Evolutionary conservation across 2,329 filamentous ascomycete species (phyloP), one percentile per base, ranked within the genome.

Genomic region (Akanthomyces uredinophilus): DNA sequence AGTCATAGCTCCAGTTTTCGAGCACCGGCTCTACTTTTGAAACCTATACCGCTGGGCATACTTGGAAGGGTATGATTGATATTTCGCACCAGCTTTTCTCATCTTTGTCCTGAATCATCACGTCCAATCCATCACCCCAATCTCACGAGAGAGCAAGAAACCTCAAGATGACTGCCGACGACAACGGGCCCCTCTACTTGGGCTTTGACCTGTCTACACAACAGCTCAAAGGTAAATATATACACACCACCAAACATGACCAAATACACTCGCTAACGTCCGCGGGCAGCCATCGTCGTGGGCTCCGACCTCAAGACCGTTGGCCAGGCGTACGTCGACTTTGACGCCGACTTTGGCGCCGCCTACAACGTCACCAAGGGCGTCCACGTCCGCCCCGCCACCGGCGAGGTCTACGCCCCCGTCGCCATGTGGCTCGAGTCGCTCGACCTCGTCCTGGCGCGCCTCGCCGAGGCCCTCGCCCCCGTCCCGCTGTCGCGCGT

Each of bases 161-260:
- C 18, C 11, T 20, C 44, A 46, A 16, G 37, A 64, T 64, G 62
- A 32, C 44, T 10, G 44, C 43, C 37, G 18, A 32, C 46, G 47
- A 53, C 47, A 65, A 69, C 65, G 81, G 78, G 37, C 87, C 90
- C 20, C 79, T 96, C 64, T 96, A 96, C 73, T 82, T 96, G 71
- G 95, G 95, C 64, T 93, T 98, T 74, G 95, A 99, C 78, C 87
- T 98, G 64, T 97, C 93, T 49, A 98, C 95, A 63, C 95, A 98
- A 76, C 94, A 98, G 74, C 83, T 98, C 63, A 98, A 99, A 83
- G 93, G 91, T 87, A 35, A 41, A 3, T n/a, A 49, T 18, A 29
- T 46, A 11, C 24, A 29, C 49, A 16, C 18, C 4, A n/a, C 14
- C 37, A 4, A 14, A 27, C 29, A 11, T 27, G 37, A 10, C 8